Conservation (phyloP, 2,329 filamentous ascomycete species). For the Curvularia lunata region DNA sequence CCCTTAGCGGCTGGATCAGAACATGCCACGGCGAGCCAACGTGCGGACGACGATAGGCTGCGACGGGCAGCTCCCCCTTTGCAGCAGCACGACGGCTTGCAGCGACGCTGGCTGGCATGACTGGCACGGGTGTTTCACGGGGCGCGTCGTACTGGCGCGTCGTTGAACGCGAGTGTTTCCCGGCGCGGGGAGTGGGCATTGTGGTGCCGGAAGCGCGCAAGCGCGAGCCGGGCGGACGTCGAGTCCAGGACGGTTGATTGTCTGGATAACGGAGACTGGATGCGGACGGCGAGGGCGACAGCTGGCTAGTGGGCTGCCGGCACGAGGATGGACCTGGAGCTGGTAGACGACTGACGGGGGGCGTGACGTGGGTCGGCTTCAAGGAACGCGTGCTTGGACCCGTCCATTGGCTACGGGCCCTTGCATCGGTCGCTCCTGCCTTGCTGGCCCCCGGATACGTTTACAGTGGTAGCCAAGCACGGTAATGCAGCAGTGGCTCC, state of each 20-base stretch:
- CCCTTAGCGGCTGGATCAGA: conserved; percentile 23
- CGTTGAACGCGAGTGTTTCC: neutral
- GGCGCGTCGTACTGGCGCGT: conserved; percentile 21
- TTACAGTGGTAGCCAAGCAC: conserved; percentile 21
- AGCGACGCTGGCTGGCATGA: conserved; percentile 13
- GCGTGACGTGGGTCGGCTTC: conserved; percentile 28
- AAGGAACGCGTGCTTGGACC: conserved; percentile 26
- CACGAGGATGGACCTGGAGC: conserved; percentile 27
- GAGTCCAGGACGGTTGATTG: too few relatives aligned
- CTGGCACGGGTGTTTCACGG: conserved; percentile 22
- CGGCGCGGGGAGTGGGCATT: neutral
- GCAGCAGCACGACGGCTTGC: neutral
- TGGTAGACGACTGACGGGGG: conserved; percentile 2
- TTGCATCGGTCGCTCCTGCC: conserved; percentile 37
- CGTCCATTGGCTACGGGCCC: conserved; percentile 31
- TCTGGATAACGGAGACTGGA: conserved; percentile 8
- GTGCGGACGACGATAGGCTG: conserved; percentile 15
- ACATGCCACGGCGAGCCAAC: neutral
- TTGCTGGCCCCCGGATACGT: conserved; percentile 23
- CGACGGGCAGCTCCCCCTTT: conserved; percentile 5
- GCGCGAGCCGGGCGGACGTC: too few relatives aligned
- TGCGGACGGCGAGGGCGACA: conserved; percentile 19
- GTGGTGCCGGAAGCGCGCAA: neutral
- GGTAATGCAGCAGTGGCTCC: conserved; percentile 12
- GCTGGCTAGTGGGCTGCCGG: conserved; percentile 30